A percentile compares a stretch with the other conserved stretches of the same genome.
Evolutionary conservation across 2,329 filamentous ascomycete genomes (phyloP).

Genomic region (Verticillium nubilum): DNA sequence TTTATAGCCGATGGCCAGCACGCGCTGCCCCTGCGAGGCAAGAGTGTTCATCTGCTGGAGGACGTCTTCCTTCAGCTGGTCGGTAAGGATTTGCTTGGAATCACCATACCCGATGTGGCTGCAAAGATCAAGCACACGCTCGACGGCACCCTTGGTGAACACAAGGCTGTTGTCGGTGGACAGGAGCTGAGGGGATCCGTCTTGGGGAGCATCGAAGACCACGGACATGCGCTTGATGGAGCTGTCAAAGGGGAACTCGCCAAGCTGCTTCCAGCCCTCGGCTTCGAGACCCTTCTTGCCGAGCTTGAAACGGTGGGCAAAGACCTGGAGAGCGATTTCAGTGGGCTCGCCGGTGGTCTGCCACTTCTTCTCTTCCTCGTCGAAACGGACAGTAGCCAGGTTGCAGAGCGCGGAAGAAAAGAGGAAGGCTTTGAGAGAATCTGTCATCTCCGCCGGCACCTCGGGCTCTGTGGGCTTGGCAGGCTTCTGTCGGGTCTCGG

Average conservation of each 20-base stretch:
- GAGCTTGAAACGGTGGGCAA: conserved; percentile 61
- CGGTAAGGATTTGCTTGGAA: conserved; percentile 39
- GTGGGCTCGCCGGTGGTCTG: conserved; percentile 66
- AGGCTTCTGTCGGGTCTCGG: conserved; percentile 45
- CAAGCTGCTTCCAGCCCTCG: conserved; percentile 55
- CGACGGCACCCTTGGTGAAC: conserved; percentile 59
- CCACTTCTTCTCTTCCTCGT: conserved; percentile 53
- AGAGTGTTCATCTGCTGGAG: conserved; percentile 52
- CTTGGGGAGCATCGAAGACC: conserved; percentile 50
- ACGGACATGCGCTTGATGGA: conserved; percentile 77
- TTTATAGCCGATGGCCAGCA: conserved; percentile 65
- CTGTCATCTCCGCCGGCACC: conserved; percentile 37
- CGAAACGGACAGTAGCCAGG: conserved; percentile 51
- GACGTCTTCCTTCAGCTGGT: conserved; percentile 43
- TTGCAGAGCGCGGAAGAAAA: conserved; percentile 60
- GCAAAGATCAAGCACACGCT: conserved; percentile 55
- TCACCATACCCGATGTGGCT: conserved; percentile 37
- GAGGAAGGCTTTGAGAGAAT: conserved; percentile 45
- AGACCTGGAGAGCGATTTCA: conserved; percentile 72
- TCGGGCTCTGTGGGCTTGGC: conserved; percentile 27
- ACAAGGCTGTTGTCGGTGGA: conserved; percentile 39
- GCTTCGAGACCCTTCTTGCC: conserved; percentile 48
- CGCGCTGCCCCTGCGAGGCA: conserved; percentile 64
- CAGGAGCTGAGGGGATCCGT: not conserved
- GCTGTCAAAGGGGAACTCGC: conserved; percentile 76